These are phyloP conservation scores for Leccinum incarnatum DNA, from an alignment of 768 basidiomycete genomes.

Conservation along the genomic window DNA sequence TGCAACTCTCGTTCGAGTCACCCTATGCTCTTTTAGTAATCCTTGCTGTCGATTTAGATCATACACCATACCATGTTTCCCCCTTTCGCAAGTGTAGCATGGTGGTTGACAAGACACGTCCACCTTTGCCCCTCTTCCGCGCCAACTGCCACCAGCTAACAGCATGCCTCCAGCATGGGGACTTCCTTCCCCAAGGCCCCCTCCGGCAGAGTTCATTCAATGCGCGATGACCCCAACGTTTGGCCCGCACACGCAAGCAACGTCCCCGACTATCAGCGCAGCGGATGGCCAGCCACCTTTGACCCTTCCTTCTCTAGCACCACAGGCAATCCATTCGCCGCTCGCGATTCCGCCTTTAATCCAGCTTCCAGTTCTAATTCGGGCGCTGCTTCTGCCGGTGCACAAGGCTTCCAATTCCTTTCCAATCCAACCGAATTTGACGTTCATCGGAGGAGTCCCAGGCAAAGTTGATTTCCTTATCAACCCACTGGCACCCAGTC, in stretches of 20 bases:
- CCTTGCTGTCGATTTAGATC: conserved; percentile 20
- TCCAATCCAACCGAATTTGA: neutral
- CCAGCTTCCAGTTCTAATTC: neutral
- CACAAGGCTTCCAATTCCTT: neutral
- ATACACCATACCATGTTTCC: conserved; percentile 14
- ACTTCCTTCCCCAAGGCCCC: too few species aligned
- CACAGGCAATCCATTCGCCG: neutral
- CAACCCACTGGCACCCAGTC: neutral
- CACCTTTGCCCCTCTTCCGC: too few species aligned
- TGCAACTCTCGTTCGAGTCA: neutral
- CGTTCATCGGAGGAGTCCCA: neutral
- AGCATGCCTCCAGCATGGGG: too few species aligned
- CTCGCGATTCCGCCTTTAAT: neutral
- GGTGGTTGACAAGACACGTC: too few species aligned
- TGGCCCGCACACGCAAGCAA: conserved; percentile 35
- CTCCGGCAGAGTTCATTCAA: too few species aligned
- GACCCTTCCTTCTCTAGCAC: conserved; percentile 7
- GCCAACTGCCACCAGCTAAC: too few species aligned
- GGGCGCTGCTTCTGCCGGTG: neutral
- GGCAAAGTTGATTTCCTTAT: neutral
- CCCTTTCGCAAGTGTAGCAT: conserved; percentile 21
- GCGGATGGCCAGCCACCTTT: conserved; percentile 25
- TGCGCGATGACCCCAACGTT: too few species aligned
- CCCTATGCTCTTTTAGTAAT: conserved; percentile 32
- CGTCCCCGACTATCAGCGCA: conserved; percentile 42